phyloP scores from a whole-genome alignment of 148 eudicot genomes.

The Simmondsia chinensis region DNA sequence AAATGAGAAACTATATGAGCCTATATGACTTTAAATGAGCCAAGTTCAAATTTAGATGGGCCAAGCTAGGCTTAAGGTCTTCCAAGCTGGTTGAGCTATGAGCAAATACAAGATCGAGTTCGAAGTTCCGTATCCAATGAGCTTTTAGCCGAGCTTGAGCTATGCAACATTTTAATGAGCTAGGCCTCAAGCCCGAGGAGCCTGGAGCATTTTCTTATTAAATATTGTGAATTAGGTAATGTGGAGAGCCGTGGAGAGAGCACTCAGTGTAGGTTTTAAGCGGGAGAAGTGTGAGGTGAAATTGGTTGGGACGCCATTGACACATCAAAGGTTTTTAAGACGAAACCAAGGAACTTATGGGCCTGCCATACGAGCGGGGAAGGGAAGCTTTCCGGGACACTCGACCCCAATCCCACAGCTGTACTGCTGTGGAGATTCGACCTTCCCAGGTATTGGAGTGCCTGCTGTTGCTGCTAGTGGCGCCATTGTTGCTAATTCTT shows the following conservation, averaged over 20 bases:
- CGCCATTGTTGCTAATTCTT: conserved; percentile 91
- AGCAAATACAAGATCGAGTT: too few species aligned
- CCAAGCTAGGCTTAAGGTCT: too few species aligned
- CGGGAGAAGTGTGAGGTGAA: conserved; percentile 82
- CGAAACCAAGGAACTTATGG: conserved; percentile 93
- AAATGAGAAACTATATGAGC: too few species aligned
- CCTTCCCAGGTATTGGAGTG: conserved; percentile 94
- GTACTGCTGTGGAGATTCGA: conserved; percentile 92
- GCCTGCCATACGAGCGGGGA: conserved; percentile 86
- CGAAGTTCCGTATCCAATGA: too few species aligned
- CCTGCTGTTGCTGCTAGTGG: conserved; percentile 99
- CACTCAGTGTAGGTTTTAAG: conserved; percentile 66
- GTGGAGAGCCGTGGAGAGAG: conserved; percentile 87
- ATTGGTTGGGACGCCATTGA: conserved; percentile 84
- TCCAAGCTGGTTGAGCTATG: too few species aligned
- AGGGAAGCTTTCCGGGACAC: conserved; percentile 79
- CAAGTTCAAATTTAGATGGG: too few species aligned
- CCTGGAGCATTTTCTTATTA: too few species aligned
- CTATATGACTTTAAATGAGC: too few species aligned
- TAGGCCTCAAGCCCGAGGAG: too few species aligned
- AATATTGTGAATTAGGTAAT: conserved; percentile 45
- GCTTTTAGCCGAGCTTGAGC: too few species aligned
- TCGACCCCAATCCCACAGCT: conserved; percentile 72
- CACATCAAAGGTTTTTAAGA: conserved; percentile 74
- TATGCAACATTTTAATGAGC: too few species aligned